Percentiles rank a stretch among this genome's conserved stretches.
phyloP scores from a whole-genome alignment of 1,139 yeast genomes.

The Pichia sp. region DNA sequence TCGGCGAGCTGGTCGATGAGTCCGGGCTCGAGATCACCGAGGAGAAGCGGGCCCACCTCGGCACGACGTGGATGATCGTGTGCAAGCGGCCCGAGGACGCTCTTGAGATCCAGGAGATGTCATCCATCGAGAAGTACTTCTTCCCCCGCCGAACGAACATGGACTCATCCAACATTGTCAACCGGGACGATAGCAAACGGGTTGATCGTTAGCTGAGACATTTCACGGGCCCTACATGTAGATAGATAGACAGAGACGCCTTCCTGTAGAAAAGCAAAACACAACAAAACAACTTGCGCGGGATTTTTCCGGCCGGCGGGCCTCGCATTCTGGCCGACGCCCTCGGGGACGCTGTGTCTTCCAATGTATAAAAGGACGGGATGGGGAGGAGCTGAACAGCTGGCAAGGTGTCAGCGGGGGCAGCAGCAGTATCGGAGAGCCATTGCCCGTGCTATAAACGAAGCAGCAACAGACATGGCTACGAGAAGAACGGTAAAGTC shows the following conservation, averaged over 20 bases:
- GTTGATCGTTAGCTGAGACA: neutral
- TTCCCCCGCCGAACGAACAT: constrained; percentile 29
- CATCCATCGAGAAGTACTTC: constrained; percentile 45
- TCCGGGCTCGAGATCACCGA: constrained; percentile 82
- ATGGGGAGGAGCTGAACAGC: no score
- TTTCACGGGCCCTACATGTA: neutral
- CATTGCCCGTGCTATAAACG: no score
- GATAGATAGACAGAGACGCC: neutral
- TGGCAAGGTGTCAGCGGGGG: no score
- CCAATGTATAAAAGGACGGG: neutral
- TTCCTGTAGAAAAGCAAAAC: neutral
- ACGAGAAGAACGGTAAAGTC: constrained; percentile 10
- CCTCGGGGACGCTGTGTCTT: neutral
- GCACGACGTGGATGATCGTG: constrained; percentile 87
- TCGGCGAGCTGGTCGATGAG: constrained; percentile 76
- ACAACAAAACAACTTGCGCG: constrained; percentile 4
- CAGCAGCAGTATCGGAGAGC: no score
- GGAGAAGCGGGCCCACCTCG: constrained; percentile 78
- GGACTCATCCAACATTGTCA: constrained; percentile 25
- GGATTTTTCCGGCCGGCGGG: neutral
- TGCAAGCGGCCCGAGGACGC: constrained; percentile 71
- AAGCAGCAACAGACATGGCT: constrained; percentile 11
- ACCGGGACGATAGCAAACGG: constrained; percentile 1
- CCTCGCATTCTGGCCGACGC: no score
- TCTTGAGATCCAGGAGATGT: constrained; percentile 42